These are phyloP conservation scores for Deinandra increscens DNA, from an alignment of 129 eudicot species.

Conservation along the genomic window DNA sequence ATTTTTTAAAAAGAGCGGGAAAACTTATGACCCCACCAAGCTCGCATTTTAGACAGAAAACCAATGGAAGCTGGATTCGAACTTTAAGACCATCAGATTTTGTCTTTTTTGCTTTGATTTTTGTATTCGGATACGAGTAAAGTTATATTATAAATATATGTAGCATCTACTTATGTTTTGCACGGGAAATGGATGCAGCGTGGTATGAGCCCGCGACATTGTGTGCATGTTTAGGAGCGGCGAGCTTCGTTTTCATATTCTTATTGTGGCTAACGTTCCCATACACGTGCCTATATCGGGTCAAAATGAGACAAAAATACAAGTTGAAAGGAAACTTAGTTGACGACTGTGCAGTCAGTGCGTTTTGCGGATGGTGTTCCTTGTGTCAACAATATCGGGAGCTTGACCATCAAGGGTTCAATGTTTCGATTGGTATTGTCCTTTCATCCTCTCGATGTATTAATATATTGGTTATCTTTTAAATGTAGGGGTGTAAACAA, in stretches of 20 bases:
- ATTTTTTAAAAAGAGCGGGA: no score
- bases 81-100: no score
- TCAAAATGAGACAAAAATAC: conserved; percentile 38
- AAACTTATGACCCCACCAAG: no score
- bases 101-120: no score
- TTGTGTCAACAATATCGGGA: conserved; percentile 48
- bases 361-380: conserved; percentile 44
- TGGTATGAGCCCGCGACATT: conserved; percentile 41
- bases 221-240: conserved; percentile 40
- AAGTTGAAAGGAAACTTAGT: conserved; percentile 35
- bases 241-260: conserved; percentile 26
- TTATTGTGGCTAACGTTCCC: conserved; percentile 33
- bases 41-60: no score
- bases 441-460: not conserved
- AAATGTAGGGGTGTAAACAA: no score
- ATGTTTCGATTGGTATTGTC: conserved; percentile 36
- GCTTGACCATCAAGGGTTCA: conserved; percentile 49
- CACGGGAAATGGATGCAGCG: conserved; percentile 28
- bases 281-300: conserved; percentile 35
- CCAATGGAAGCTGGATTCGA: not conserved
- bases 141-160: no score
- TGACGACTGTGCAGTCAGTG: conserved; percentile 32
- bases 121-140: no score
- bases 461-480: no score
- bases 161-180: not conserved